Evolutionary conservation across 495 filamentous ascomycete species (phyloP).

Genomic region (Apodospora peruviana): DNA sequence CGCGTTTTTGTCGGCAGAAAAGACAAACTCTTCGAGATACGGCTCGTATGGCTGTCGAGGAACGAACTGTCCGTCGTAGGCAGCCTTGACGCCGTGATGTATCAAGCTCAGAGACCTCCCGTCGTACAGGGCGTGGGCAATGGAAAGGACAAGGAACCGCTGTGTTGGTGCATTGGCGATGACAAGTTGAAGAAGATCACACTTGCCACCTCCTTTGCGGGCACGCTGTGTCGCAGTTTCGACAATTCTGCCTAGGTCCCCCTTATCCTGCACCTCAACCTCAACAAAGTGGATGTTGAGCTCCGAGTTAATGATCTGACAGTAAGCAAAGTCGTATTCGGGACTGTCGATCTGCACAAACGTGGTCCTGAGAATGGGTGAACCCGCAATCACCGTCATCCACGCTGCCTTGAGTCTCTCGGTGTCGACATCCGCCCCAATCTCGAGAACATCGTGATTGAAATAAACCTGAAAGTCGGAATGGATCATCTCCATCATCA

Average conservation of each 20-base stretch:
- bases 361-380: constrained; percentile 68
- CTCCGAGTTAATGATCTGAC: constrained; percentile 53
- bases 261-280: constrained; percentile 11
- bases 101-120: constrained; percentile 65
- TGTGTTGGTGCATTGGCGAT: constrained; percentile 27
- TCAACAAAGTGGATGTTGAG: constrained; percentile 10
- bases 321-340: constrained; percentile 50
- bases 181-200: constrained; percentile 36
- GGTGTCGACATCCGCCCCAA: constrained; percentile 45
- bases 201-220: constrained; percentile 13
- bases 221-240: constrained; percentile 25
- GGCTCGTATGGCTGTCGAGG: constrained; percentile 39
- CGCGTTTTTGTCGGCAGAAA: constrained; percentile 30
- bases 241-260: constrained; percentile 21
- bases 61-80: constrained; percentile 43
- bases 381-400: constrained; percentile 46
- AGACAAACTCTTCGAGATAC: constrained; percentile 42
- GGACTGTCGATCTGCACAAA: constrained; percentile 61
- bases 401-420: constrained; percentile 54
- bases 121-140: constrained; percentile 77
- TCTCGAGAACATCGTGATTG: constrained; percentile 65
- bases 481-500: constrained; percentile 68
- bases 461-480: constrained; percentile 68
- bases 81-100: constrained; percentile 56
- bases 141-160: constrained; percentile 57